Base-by-base conservation (phyloP, 345 rosid species). In the Boechera divaricarpa region DNA sequence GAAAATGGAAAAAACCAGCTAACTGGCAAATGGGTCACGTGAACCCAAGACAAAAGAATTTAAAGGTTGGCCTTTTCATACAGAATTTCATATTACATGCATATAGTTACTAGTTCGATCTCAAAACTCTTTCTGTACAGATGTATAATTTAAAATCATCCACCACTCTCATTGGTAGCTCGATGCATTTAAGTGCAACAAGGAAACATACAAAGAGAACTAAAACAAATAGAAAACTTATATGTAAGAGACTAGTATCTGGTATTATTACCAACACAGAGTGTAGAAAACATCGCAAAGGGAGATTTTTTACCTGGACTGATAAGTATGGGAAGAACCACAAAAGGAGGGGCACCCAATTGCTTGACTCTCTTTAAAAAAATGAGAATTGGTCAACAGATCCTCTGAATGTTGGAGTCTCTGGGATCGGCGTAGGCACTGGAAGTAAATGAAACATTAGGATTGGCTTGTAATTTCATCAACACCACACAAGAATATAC, bases 361-460 rank as follows among this genome's bases (percentile, higher is more conserved):
- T 4, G 87, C 95, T 58, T 73, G 73, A 72, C 90, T 86, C 79
- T 90, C 85, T 80, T 73, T 77, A 61, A 55, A 77, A 56, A 94
- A 89, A 65, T 65, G 83, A 63, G 84, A 89, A 28, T 28, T 94
- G 97, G 53, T 90, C 77, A 33, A 73, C 56, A 54, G 81, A 90
- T 49, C 88, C 85, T 89, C 77, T 88, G 70, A 91, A 90, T 61
- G 97, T 89, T 69, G 85, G 85, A 66, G 85, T 90, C 70, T 92
- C 90, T 54, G 92, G 95, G 44, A 90, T 80, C 9, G 91, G 97
- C 80, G 88, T 86, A 73, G 97, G 97, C 94, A 92, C 98, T 91
- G 70, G 69, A 33, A 82, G 75, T 68, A 71, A 79, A 69, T 51
- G 48, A 35, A 55, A 75, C 16, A 41, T 28, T 45, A 29, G 8